phyloP scores from a whole-genome alignment of 2,329 filamentous ascomycete genomes.

The Xylaria sp. region DNA sequence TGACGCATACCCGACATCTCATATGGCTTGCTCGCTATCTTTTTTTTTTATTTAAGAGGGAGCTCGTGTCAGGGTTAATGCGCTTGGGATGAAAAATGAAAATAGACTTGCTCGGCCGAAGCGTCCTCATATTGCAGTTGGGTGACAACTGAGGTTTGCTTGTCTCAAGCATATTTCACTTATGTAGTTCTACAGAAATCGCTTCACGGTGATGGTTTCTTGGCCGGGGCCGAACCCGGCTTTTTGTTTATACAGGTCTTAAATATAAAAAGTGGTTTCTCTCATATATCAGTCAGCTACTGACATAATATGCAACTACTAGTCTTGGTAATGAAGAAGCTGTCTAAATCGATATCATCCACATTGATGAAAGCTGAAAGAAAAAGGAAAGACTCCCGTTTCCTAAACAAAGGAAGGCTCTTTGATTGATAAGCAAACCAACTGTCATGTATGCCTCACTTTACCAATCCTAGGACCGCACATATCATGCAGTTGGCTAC shows the following conservation, averaged over 20 bases:
- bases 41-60: background rate
- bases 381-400: background rate
- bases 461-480: background rate
- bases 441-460: background rate
- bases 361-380: background rate
- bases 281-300: background rate
- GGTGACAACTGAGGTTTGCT: background rate
- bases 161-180: background rate
- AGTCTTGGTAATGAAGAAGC: background rate
- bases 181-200: background rate
- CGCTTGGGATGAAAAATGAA: background rate
- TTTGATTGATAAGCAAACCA: conserved; percentile 1
- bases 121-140: background rate
- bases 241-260: background rate
- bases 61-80: background rate
- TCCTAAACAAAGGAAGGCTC: background rate
- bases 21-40: background rate
- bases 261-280: background rate
- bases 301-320: background rate
- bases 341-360: background rate
- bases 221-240: background rate
- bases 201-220: background rate
- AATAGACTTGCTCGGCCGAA: background rate
- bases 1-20: background rate
- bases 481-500: background rate